Conservation (phyloP, 176 grass and related monocot genomes). For the Aegilops speltoides region DNA sequence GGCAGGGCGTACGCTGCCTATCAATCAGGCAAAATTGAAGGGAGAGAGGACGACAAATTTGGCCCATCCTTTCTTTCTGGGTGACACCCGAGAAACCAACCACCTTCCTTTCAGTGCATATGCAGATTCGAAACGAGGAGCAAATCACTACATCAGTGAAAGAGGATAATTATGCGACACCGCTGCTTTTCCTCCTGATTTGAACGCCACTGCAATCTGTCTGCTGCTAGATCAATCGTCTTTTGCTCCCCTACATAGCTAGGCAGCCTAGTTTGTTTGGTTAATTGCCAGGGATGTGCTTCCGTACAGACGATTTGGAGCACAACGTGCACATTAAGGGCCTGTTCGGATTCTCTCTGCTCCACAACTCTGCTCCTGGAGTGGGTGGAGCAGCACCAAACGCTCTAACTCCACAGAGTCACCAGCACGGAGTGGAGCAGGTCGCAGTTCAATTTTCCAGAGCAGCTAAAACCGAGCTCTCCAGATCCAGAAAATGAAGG, state of each 20-base stretch:
- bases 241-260: slow-evolving; percentile 5
- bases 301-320: slow-evolving; percentile 9
- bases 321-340: not conserved
- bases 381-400: too few species aligned
- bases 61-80: slow-evolving; percentile 33
- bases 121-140: slow-evolving; percentile 25
- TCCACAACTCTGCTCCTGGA: too few species aligned
- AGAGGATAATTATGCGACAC: slow-evolving; percentile 20
- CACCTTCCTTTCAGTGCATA: slow-evolving; percentile 37
- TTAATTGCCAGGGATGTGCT: not conserved
- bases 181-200: slow-evolving; percentile 31
- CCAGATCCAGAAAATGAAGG: too few species aligned
- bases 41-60: not conserved
- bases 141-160: slow-evolving; percentile 17
- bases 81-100: slow-evolving; percentile 49
- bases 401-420: too few species aligned
- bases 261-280: not conserved
- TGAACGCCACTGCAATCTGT: slow-evolving; percentile 59
- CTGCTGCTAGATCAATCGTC: slow-evolving; percentile 32
- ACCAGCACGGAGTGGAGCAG: too few species aligned
- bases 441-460: too few species aligned
- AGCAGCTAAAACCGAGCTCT: too few species aligned
- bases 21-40: slow-evolving; percentile 39
- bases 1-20: not conserved
- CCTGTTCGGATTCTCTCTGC: too few species aligned